These are phyloP conservation scores for Toxicodendron radicans DNA, from an alignment of 345 rosid species.

Conservation along the genomic window DNA sequence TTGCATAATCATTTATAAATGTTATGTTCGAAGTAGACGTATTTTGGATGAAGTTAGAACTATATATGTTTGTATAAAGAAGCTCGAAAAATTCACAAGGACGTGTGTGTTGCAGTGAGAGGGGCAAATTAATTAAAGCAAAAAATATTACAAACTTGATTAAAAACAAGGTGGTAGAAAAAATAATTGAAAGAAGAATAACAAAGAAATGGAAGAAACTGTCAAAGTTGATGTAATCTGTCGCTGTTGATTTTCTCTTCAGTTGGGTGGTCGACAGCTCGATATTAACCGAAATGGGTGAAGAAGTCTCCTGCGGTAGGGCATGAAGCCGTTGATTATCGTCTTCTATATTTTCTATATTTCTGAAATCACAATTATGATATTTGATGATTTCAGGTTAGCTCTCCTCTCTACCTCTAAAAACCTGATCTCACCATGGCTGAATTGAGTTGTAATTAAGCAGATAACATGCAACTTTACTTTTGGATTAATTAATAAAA, in stretches of 20 bases:
- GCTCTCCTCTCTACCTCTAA: background rate
- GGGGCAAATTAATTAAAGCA: too few relatives aligned
- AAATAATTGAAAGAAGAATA: background rate
- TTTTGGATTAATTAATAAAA: background rate
- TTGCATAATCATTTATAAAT: too few relatives aligned
- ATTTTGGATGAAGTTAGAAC: too few relatives aligned
- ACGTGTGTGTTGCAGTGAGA: too few relatives aligned
- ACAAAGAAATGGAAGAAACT: background rate
- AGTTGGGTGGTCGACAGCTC: background rate
- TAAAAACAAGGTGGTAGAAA: too few relatives aligned
- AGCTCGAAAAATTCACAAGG: too few relatives aligned
- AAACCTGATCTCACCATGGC: background rate
- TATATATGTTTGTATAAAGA: too few relatives aligned
- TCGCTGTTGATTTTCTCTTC: background rate
- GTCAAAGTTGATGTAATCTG: background rate
- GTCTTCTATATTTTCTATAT: too few relatives aligned
- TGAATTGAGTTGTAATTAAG: constrained; percentile 6
- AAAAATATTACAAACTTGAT: too few relatives aligned
- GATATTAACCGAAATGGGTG: too few relatives aligned
- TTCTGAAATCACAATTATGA: too few relatives aligned
- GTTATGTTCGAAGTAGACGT: too few relatives aligned
- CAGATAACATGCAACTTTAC: background rate
- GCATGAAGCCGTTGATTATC: background rate
- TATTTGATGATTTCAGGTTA: background rate
- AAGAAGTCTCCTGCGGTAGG: background rate